Percentiles rank a stretch among this genome's conserved stretches.
These are phyloP conservation scores for Anastatica hierochuntica DNA, from an alignment of 345 rosid genomes.

Conservation along the genomic window DNA sequence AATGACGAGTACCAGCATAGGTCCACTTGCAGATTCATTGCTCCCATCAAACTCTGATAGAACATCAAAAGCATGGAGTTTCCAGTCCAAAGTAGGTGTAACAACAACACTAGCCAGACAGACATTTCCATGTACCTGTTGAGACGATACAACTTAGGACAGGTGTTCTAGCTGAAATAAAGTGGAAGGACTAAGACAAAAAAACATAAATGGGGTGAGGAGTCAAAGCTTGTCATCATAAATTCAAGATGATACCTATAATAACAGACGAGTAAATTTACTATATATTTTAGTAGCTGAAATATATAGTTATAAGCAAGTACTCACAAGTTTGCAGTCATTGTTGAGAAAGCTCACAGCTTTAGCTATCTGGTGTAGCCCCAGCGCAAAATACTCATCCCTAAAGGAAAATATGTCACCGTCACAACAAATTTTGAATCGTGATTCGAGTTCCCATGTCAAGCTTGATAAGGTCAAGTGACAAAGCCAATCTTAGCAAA, in stretches of 20 bases:
- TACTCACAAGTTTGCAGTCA: conserved; percentile 93
- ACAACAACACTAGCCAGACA: conserved; percentile 92
- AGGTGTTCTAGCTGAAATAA: background rate
- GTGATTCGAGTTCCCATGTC: background rate
- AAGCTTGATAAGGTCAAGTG: background rate
- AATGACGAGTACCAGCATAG: conserved; percentile 80
- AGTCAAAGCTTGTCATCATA: background rate
- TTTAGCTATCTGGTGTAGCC: conserved; percentile 83
- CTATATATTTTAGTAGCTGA: background rate
- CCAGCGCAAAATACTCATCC: conserved; percentile 97
- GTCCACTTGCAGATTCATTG: conserved; percentile 66
- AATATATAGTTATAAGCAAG: background rate
- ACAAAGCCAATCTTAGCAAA: background rate
- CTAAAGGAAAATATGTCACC: conserved; percentile 32
- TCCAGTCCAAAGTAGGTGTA: conserved; percentile 96
- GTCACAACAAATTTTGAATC: background rate
- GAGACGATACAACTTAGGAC: conserved; percentile 2
- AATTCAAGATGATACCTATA: background rate
- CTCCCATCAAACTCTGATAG: conserved; percentile 90
- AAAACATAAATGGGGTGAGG: background rate
- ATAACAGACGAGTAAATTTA: background rate
- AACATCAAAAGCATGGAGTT: conserved; percentile 97
- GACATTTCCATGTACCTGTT: conserved; percentile 93
- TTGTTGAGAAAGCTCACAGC: conserved; percentile 98
- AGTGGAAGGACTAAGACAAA: background rate